Base-by-base conservation (phyloP, 305 asterid genomes). In the Fraxinus albicans region DNA sequence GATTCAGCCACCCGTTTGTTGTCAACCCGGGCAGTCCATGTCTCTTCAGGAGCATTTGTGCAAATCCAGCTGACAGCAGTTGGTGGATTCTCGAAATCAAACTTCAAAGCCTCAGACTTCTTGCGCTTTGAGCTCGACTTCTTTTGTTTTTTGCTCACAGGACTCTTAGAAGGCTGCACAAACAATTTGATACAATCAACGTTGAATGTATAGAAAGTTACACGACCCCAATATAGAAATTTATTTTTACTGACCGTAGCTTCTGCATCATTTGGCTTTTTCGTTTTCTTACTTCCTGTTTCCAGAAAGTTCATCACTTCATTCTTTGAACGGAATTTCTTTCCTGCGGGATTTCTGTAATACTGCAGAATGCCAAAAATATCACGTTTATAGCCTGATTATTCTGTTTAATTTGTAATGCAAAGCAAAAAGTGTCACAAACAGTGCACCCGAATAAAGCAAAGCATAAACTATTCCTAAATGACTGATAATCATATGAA, bases 271-370 rank as follows among this genome's bases (percentile, higher is more conserved):
- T 83, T 82, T n/a, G 79, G 13, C 88, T 85, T 91, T 60, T 77
- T 84, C 85, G 90, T 94, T 38, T 79, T 87, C 81, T 83, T 88
- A 82, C 79, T 85, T 88, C 98, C 98, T 0, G 97, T 91, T 84
- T 90, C 92, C 79, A 95, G 76, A 82, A 83, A 94, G 87, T 89
- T 88, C 80, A 89, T 83, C 87, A 94, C 99, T 89, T 94, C 99
- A 12, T 73, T 84, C 86, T 90, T 94, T 1, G 97, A 94, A 13
- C 95, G 95, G 53, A 93, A 89, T 67, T 76, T 88, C 13, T 82
- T 77, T 35, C 94, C 96, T 0, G 92, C 29, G 25, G 99, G 98
- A 17, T 90, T 91, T 21, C 83, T 63, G 34, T 88, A 93, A 47
- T 93, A 95, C 98, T 95, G 94, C 89, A 91, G 21, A 83, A 85